Percentiles rank a stretch among this genome's conserved stretches.
Conservation (phyloP, 208 protist species). For the Crithidia fasciculata region DNA sequence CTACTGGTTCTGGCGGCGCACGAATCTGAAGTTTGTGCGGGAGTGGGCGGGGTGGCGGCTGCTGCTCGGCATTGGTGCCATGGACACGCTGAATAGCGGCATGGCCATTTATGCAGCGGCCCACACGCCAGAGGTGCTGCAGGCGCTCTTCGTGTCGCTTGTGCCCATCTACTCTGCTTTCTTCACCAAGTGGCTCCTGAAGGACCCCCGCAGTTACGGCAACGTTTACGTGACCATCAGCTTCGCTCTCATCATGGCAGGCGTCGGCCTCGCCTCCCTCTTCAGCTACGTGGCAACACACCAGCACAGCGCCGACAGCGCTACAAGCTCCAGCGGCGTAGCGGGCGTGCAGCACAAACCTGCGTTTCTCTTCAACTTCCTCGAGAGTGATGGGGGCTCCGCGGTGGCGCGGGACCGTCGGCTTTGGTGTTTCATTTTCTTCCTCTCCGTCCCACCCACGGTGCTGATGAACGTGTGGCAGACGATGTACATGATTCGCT, state of each 20-base stretch:
- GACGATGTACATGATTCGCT: conserved; percentile 75
- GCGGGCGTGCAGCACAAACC: background rate
- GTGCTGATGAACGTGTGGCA: conserved; percentile 82
- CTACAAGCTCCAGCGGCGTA: background rate
- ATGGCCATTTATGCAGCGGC: conserved; percentile 66
- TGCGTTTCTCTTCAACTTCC: background rate
- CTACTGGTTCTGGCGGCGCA: conserved; percentile 56
- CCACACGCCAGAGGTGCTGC: conserved; percentile 66
- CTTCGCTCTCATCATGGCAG: conserved; percentile 50
- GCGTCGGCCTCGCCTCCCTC: conserved; percentile 48
- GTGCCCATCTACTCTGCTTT: conserved; percentile 56
- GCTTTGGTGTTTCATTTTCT: conserved; percentile 74
- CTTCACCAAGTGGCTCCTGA: conserved; percentile 58
- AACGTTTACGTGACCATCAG: conserved; percentile 38
- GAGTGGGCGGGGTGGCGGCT: conserved; percentile 34
- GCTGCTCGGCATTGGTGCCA: conserved; percentile 44
- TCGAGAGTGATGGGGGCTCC: conserved; percentile 1
- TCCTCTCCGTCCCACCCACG: conserved; percentile 66
- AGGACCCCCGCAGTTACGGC: conserved; percentile 49
- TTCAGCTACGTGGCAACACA: conserved; percentile 26
- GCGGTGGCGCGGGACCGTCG: conserved; percentile 17
- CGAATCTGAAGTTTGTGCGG: conserved; percentile 49
- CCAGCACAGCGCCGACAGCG: conserved; percentile 1
- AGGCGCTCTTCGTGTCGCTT: conserved; percentile 58
- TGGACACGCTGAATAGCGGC: conserved; percentile 55